Evolutionary conservation across 2,329 filamentous ascomycete genomes (phyloP), one percentile per base, ranked within the genome.

Genomic region (Apiospora saccharicola): DNA sequence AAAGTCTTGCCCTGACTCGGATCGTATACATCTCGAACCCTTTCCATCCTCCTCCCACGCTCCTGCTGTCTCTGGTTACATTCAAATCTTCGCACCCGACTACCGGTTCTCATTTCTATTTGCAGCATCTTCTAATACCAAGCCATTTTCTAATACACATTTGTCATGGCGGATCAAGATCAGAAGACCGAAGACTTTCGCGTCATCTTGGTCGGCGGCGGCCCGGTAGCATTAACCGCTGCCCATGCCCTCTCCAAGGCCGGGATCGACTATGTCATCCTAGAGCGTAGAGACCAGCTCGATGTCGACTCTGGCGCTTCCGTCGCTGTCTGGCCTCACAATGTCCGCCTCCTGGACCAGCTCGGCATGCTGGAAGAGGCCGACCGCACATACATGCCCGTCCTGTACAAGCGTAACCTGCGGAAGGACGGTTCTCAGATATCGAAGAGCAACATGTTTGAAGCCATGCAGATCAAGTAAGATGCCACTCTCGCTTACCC

Each of bases 261-360:
- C n/a, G 75, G 72, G 12, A 78, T 80, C 72, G 78, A 80, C 72
- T 80, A 76, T 70, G 74, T 79, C n/a, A 72, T 79, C 67, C 72
- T 80, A 0, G 78, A 80, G 70, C 73, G 75, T 47, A 76, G 77
- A 24, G 73, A 76, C 4, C 70, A 73, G n/a, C 47, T 78, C 72
- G 70, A 74, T 73, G 8, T 69, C 75, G 34, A 73, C 76, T 72
- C 71, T 22, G 78, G 78, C 30, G 76, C 77, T 30, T 72, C 76
- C 22, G 73, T 79, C 0, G 74, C 72, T 24, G 30, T 79, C 14
- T 75, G 75, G 75, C 78, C 78, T 24, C 74, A 75, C 43, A 78
- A 76, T 8, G 76, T 78, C n/a, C 77, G 78, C 49, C 67, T 79
- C 8, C 71, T 80, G 46, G 77, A 79, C 69, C 78, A 80, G 71